These are phyloP conservation scores for Fusarium sp. DNA, from an alignment of 2,329 filamentous ascomycete species.

Conservation along the genomic window DNA sequence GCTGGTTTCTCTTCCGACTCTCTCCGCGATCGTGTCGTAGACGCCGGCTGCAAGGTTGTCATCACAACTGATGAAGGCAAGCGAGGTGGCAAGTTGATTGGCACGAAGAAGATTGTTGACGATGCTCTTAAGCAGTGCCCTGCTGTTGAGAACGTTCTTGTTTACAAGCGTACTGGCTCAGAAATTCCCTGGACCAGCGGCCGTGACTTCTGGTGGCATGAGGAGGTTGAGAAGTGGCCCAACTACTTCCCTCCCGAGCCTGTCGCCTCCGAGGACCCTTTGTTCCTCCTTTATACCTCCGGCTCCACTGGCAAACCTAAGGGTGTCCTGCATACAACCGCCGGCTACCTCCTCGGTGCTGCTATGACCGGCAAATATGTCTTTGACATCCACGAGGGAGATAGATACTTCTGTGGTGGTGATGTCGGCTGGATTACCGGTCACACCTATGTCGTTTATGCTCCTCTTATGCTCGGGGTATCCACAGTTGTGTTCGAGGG, in stretches of 20 bases:
- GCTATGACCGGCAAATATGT: conserved; percentile 97
- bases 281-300: conserved; percentile 98
- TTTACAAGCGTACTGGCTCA: conserved; percentile 94
- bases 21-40: conserved; percentile 91
- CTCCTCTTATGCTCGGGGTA: conserved; percentile 90
- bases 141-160: conserved; percentile 83
- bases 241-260: conserved; percentile 88
- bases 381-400: conserved; percentile 94
- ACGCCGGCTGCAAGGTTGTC: conserved; percentile 90
- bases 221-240: conserved; percentile 97
- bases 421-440: conserved; percentile 99
- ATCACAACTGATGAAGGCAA: conserved; percentile 98
- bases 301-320: conserved; percentile 99
- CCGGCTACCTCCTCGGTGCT: conserved; percentile 91
- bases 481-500: conserved; percentile 98
- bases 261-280: conserved; percentile 92
- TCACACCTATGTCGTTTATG: conserved; percentile 98
- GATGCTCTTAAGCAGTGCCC: conserved; percentile 97
- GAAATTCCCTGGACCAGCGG: conserved; percentile 91
- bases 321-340: conserved; percentile 98
- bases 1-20: conserved; percentile 98
- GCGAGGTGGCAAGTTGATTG: conserved; percentile 95
- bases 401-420: conserved; percentile 96
- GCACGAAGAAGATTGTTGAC: conserved; percentile 99
- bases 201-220: conserved; percentile 97